phyloP scores from a whole-genome alignment of 2,329 filamentous ascomycete genomes.

The Fusarium virguliforme region DNA sequence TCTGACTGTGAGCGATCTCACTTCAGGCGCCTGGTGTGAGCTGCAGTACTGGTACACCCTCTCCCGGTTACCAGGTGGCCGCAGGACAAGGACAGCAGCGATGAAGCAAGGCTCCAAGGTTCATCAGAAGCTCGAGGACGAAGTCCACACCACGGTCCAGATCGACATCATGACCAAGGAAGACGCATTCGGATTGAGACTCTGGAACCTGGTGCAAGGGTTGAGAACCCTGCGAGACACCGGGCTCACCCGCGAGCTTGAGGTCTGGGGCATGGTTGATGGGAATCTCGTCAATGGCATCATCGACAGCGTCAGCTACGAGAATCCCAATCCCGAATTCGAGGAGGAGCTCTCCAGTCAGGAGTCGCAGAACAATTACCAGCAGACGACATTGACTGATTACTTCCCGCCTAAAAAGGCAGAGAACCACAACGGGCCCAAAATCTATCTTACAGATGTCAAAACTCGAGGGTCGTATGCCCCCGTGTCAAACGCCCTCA shows the following conservation, averaged over 20 bases:
- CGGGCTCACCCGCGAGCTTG: constrained; percentile 82
- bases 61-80: constrained; percentile 78
- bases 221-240: constrained; percentile 80
- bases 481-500: constrained; percentile 76
- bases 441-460: constrained; percentile 86
- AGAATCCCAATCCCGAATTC: constrained; percentile 80
- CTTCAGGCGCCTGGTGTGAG: constrained; percentile 95
- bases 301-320: constrained; percentile 87
- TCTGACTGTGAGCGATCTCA: constrained; percentile 89
- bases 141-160: constrained; percentile 84
- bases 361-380: constrained; percentile 48
- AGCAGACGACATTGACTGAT: constrained; percentile 60
- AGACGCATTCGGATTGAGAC: constrained; percentile 83
- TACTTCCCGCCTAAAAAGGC: constrained; percentile 57
- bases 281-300: constrained; percentile 89
- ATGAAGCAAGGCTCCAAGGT: constrained; percentile 89
- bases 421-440: constrained; percentile 36
- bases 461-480: constrained; percentile 83
- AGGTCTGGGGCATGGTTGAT: constrained; percentile 88
- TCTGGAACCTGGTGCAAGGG: constrained; percentile 95
- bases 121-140: constrained; percentile 87
- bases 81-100: constrained; percentile 81
- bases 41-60: constrained; percentile 93
- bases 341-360: constrained; percentile 71
- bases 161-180: constrained; percentile 83